phyloP scores from a whole-genome alignment of 2,329 filamentous ascomycete genomes.

The Lachnellula suecica region DNA sequence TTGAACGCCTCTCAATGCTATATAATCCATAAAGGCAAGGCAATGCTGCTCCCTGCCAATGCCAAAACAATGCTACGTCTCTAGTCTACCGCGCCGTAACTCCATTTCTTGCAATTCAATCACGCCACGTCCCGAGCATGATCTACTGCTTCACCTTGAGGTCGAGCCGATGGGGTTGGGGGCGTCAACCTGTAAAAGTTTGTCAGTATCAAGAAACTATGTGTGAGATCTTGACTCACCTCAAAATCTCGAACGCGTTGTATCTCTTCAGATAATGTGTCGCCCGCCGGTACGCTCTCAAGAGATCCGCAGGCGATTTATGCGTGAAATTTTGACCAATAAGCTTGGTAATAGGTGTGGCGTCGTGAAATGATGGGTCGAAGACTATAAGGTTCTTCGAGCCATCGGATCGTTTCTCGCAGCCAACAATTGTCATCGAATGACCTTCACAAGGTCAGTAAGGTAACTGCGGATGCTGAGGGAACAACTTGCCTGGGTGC shows the following conservation, averaged over 20 bases:
- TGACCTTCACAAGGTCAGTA: conserved; percentile 57
- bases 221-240: conserved; percentile 47
- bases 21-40: too few relatives aligned
- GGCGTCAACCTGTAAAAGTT: not conserved
- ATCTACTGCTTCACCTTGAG: not conserved
- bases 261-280: conserved; percentile 67
- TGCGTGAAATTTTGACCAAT: conserved; percentile 47
- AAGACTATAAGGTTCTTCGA: conserved; percentile 76
- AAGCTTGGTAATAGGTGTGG: conserved; percentile 59
- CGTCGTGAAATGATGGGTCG: conserved; percentile 79
- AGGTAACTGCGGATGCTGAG: not conserved
- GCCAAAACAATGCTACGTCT: not conserved
- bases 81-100: not conserved
- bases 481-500: conserved; percentile 57
- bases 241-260: conserved; percentile 76
- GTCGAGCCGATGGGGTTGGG: not conserved
- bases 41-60: not conserved
- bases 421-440: conserved; percentile 84
- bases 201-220: not conserved
- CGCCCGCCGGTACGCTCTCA: conserved; percentile 74
- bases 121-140: not conserved
- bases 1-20: too few relatives aligned
- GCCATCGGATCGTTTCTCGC: conserved; percentile 69
- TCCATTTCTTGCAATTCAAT: not conserved
- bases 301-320: conserved; percentile 49